Percentiles rank a stretch among this genome's conserved stretches.
phyloP scores from a whole-genome alignment of 345 rosid species.

The Trapa bicornis region DNA sequence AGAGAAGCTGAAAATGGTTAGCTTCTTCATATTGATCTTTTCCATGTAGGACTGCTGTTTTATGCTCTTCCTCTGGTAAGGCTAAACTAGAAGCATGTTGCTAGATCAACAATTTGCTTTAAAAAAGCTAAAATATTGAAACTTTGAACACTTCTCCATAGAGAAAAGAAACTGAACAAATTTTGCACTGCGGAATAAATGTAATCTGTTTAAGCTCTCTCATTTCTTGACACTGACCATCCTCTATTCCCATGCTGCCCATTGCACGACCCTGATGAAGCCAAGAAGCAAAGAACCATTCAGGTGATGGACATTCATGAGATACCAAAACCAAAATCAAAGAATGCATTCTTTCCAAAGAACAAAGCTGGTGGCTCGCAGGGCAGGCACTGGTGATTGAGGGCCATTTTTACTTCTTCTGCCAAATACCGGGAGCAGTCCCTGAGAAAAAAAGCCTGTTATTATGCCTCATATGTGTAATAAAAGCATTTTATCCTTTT shows the following conservation, averaged over 20 bases:
- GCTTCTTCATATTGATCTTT: conserved; percentile 1
- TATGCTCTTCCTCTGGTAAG: neutral
- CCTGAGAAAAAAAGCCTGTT: neutral
- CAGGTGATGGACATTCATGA: conserved; percentile 99
- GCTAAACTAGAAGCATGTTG: neutral
- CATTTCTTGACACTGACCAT: neutral
- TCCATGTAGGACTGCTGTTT: neutral
- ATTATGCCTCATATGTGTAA: neutral
- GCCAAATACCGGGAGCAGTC: neutral
- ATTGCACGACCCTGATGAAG: conserved; percentile 34
- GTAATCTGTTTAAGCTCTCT: neutral
- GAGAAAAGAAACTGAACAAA: too few relatives aligned
- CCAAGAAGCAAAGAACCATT: conserved; percentile 95
- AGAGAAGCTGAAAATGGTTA: conserved; percentile 88
- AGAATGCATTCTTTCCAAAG: conserved; percentile 76
- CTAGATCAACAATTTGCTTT: neutral
- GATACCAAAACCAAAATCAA: conserved; percentile 92
- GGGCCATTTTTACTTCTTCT: neutral
- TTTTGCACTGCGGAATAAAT: neutral
- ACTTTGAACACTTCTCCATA: neutral
- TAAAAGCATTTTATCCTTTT: neutral
- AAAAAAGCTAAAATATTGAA: neutral
- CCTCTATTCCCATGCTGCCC: conserved; percentile 8
- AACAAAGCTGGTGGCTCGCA: conserved; percentile 79
- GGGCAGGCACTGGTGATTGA: conserved; percentile 77